A percentile compares a stretch with the other conserved stretches of the same genome.
Conservation (phyloP, 768 basidiomycete species). For the Lentinula edodes region DNA sequence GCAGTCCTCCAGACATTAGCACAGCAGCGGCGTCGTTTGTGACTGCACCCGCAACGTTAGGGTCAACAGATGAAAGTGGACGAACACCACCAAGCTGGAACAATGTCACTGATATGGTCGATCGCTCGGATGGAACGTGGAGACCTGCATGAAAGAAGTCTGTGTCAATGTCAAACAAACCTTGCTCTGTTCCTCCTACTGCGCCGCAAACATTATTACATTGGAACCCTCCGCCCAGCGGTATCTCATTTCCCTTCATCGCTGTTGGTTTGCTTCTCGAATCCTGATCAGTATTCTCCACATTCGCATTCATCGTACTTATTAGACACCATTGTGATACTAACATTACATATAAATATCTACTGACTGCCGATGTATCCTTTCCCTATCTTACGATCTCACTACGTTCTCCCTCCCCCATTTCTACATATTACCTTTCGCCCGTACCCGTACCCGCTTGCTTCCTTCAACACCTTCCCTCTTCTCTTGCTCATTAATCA, state of each 20-base stretch:
- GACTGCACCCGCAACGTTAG: slow-evolving; percentile 57
- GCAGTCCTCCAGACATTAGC: slow-evolving; percentile 57
- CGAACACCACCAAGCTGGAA: slow-evolving; percentile 45
- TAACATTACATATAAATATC: slow-evolving; percentile 4
- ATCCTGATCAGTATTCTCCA: background rate
- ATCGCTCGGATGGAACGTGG: slow-evolving; percentile 32
- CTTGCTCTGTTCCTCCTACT: background rate
- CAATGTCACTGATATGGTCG: slow-evolving; percentile 35
- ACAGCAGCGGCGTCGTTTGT: slow-evolving; percentile 67
- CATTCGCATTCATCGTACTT: slow-evolving; percentile 17
- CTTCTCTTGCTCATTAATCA: background rate
- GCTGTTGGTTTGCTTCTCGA: slow-evolving; percentile 1
- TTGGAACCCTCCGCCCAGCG: background rate
- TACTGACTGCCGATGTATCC: slow-evolving; percentile 1
- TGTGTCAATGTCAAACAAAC: background rate
- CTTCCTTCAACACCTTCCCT: background rate
- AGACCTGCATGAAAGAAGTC: slow-evolving; percentile 27
- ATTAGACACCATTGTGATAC: slow-evolving; percentile 20
- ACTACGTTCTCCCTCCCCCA: background rate
- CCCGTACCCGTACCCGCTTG: background rate
- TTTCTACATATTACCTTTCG: background rate
- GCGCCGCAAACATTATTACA: slow-evolving; percentile 5
- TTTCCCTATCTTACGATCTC: background rate
- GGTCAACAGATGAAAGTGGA: slow-evolving; percentile 43
- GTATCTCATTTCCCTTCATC: background rate